Evolutionary conservation across 2,329 filamentous ascomycete species (phyloP).

Genomic region (Penicillium sp.): DNA sequence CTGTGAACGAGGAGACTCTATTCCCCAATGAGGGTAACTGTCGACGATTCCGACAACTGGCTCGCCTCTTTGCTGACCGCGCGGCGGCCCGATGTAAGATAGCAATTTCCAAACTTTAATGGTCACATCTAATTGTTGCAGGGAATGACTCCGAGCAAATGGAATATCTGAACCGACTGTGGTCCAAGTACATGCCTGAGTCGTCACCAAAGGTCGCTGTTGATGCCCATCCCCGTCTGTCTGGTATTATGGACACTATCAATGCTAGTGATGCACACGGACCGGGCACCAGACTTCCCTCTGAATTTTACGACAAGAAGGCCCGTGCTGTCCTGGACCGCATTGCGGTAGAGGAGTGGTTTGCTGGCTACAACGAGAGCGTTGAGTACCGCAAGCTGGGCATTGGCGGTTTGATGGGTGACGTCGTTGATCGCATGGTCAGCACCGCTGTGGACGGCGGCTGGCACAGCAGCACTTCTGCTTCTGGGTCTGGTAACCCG

Average conservation of each 20-base stretch:
- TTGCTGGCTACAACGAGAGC: conserved; percentile 78
- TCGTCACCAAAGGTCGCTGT: conserved; percentile 70
- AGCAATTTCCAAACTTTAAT: neutral
- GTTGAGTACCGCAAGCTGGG: conserved; percentile 85
- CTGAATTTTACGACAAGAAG: conserved; percentile 82
- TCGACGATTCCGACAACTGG: conserved; percentile 68
- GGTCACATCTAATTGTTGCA: conserved; percentile 17
- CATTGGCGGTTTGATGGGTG: conserved; percentile 81
- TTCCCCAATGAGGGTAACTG: conserved; percentile 78
- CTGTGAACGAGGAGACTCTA: conserved; percentile 71
- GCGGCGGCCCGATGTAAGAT: conserved; percentile 65
- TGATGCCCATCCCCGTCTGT: conserved; percentile 79
- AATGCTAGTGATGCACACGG: conserved; percentile 88
- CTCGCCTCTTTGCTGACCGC: conserved; percentile 69
- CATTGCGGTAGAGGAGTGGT: conserved; percentile 91
- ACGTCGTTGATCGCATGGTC: conserved; percentile 73
- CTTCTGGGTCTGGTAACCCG: conserved; percentile 49
- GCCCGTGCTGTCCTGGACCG: conserved; percentile 67
- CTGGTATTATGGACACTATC: conserved; percentile 90
- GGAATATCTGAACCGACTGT: conserved; percentile 73
- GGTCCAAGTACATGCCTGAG: conserved; percentile 84
- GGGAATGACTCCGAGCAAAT: conserved; percentile 77
- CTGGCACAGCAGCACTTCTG: conserved; percentile 52
- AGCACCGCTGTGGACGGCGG: conserved; percentile 63
- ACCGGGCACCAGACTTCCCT: conserved; percentile 72